A percentile compares a stretch with the other conserved stretches of the same genome.
Evolutionary conservation across 139 green algal genomes (phyloP).

Genomic region (Marvania coccoides): DNA sequence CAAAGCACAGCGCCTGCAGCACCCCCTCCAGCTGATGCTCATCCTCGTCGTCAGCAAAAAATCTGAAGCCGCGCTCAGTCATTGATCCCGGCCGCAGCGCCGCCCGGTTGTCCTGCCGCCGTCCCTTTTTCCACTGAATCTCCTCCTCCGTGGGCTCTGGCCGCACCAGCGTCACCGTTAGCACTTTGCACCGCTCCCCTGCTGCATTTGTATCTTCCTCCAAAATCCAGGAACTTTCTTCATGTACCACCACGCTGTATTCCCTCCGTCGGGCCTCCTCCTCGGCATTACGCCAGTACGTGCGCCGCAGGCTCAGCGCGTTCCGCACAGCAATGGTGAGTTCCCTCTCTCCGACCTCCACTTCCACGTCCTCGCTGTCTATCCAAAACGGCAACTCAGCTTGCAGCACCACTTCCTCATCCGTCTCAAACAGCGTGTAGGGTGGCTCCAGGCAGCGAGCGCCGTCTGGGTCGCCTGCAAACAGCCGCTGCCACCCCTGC

Average conservation of each 20-base stretch:
- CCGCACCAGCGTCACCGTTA: conserved; percentile 35
- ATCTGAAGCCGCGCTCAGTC: conserved; percentile 37
- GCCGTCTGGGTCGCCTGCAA: conserved; percentile 50
- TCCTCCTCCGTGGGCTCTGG: conserved; percentile 45
- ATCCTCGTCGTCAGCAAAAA: conserved; percentile 73
- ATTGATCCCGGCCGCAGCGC: conserved; percentile 12
- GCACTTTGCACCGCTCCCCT: conserved; percentile 24
- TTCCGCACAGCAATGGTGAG: conserved; percentile 38
- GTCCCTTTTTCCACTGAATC: conserved; percentile 57
- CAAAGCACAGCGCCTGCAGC: conserved; percentile 48
- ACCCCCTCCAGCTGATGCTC: conserved; percentile 46
- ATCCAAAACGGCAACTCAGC: conserved; percentile 66
- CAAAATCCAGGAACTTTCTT: conserved; percentile 45
- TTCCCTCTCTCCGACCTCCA: conserved; percentile 21
- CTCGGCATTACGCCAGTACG: conserved; percentile 47
- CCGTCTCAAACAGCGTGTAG: conserved; percentile 39
- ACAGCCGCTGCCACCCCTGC: conserved; percentile 41
- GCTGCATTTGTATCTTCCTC: conserved; percentile 32
- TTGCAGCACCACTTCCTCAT: conserved; percentile 53
- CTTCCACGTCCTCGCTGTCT: conserved; percentile 43
- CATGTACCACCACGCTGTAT: conserved; percentile 18
- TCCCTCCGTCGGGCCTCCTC: conserved; percentile 16
- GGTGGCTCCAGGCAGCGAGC: conserved; percentile 39
- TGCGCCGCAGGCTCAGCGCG: conserved; percentile 30
- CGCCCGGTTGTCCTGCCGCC: conserved; percentile 38